phyloP scores from a whole-genome alignment of 73 alveolate species.

The Tetrahymena borealis region DNA sequence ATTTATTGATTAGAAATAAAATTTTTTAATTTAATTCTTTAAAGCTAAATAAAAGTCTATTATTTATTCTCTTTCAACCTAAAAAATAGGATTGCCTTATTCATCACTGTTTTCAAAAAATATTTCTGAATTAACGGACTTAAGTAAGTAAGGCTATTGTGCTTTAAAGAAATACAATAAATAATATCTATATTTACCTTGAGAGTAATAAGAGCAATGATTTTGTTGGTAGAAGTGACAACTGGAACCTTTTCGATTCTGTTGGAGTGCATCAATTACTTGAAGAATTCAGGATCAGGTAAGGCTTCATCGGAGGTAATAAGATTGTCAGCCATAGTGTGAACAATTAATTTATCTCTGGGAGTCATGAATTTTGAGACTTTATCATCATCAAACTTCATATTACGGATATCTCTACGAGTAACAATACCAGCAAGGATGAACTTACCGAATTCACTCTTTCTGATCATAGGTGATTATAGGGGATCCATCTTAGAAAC shows the following conservation, averaged over 20 bases:
- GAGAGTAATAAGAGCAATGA: constrained; percentile 20
- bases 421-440: constrained; percentile 11
- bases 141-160: too few relatives aligned
- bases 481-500: neutral
- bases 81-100: too few relatives aligned
- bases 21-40: too few relatives aligned
- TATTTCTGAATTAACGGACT: too few relatives aligned
- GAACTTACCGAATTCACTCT: neutral
- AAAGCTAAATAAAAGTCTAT: too few relatives aligned
- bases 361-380: constrained; percentile 25
- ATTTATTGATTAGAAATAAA: too few relatives aligned
- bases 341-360: neutral
- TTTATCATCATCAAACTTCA: neutral
- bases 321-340: neutral
- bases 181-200: neutral
- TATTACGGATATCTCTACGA: constrained; percentile 19
- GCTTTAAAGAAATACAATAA: neutral
- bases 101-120: too few relatives aligned
- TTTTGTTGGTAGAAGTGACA: constrained; percentile 4
- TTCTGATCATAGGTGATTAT: neutral
- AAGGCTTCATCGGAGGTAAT: constrained; percentile 6
- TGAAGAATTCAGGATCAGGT: neutral
- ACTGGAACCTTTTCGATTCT: constrained; percentile 31
- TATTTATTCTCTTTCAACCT: too few relatives aligned
- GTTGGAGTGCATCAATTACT: constrained; percentile 9